These are phyloP conservation scores for Kickxella alabastrina DNA, from an alignment of 192 early-diverging fungal genomes.

Conservation along the genomic window DNA sequence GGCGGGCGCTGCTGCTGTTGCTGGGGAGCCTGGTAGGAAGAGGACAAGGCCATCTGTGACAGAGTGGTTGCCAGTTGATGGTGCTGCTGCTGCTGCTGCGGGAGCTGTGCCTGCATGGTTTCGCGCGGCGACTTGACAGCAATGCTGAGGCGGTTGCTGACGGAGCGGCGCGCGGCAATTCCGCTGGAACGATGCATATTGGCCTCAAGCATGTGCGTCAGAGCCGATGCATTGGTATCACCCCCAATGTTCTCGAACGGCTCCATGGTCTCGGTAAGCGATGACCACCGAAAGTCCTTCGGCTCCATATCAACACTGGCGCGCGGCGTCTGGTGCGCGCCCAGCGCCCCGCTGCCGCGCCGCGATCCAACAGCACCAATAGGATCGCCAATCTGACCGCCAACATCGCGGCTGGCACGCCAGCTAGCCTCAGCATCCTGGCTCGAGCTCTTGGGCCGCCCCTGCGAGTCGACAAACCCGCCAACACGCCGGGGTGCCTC, in stretches of 20 bases:
- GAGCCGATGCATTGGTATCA: constrained; percentile 26
- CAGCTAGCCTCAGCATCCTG: constrained; percentile 44
- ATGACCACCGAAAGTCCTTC: constrained; percentile 50
- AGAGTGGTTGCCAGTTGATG: constrained; percentile 40
- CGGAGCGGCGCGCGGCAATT: constrained; percentile 39
- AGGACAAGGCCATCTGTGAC: constrained; percentile 27
- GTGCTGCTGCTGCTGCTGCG: constrained; percentile 21
- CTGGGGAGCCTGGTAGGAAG: constrained; percentile 21
- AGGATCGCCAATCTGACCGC: constrained; percentile 9
- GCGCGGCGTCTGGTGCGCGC: constrained; percentile 45
- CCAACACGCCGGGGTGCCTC: constrained; percentile 7
- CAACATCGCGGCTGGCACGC: constrained; percentile 19
- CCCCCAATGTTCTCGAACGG: constrained; percentile 35
- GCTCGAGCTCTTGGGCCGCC: constrained; percentile 39
- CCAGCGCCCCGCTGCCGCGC: constrained; percentile 30
- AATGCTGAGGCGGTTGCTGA: constrained; percentile 45
- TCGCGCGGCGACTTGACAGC: constrained; percentile 47
- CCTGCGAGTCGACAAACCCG: constrained; percentile 1
- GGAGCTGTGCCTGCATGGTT: constrained; percentile 30
- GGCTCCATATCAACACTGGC: constrained; percentile 49
- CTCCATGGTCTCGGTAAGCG: constrained; percentile 43
- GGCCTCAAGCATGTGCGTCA: constrained; percentile 30
- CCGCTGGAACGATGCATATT: constrained; percentile 45
- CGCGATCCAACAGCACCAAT: constrained; percentile 29
- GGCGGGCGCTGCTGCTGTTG: constrained; percentile 21